Base-by-base conservation (phyloP, 169 alveolate genomes). In the Eimeria brunetti region DNA sequence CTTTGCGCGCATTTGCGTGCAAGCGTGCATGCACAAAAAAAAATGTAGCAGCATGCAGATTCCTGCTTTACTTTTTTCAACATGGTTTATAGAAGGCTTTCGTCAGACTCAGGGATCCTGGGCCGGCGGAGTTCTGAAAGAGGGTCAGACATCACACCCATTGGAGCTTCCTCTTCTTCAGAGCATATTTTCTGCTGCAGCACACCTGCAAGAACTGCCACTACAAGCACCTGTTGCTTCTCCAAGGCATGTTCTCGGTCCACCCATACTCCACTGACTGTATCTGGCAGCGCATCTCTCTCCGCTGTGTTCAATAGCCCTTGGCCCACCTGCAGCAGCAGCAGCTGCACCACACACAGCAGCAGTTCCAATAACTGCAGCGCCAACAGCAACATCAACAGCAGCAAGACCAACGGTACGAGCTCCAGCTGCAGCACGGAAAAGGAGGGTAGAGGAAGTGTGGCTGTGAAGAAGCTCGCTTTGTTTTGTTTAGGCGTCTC, bases 401-500 rank as follows among this genome's bases (percentile, higher is more conserved):
- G 49, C 41, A 16, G 49, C 60, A 44, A 64, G 64, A 24, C 60
- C 88, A 46, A 49, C 88, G 46, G 88, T 36, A 44, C 27, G 44
- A 78, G 27, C 67, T 3, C 27, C 88, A 78, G 64, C 67, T 38
- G 67, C 88, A n/a, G 67, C 64, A 46, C 56, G 46, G 56, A 53
- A 33, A 58, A 83, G 56, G 58, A 73, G 33, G 8, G 53, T 7
- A 73, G 30, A 18, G 84, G 53, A 41, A 41, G 30, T 36, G 49
- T 73, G 58, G 56, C 56, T 2, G 53, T 49, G 36, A 46, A 56
- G 71, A 27, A 38, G 16, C 53, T 83, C 76, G 95, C 95, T 8
- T 53, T 90, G 38, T 90, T 90, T 53, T 53, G 60, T 44, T n/a
- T 90, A 33, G 95, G 95, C 81, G 89, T 62, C 22, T 88, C 89